These are phyloP conservation scores for Spiraea crenata DNA, from an alignment of 331 rosid genomes.

Conservation along the genomic window DNA sequence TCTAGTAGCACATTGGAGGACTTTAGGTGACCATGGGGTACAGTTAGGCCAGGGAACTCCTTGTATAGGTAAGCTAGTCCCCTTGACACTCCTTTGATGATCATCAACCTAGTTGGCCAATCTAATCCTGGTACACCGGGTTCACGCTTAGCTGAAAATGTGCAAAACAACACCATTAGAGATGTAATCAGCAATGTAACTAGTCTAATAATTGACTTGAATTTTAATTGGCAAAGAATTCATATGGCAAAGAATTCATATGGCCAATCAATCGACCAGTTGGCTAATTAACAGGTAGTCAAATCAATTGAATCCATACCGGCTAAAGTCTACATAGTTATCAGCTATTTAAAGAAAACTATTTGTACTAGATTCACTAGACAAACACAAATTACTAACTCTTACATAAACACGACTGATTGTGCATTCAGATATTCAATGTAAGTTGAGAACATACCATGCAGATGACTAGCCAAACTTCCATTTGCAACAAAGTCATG, in stretches of 20 bases:
- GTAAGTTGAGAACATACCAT: constrained; percentile 36
- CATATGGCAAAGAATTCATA: not conserved
- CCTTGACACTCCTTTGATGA: constrained; percentile 67
- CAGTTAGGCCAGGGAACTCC: constrained; percentile 34
- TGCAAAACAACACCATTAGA: not conserved
- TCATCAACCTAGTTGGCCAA: constrained; percentile 61
- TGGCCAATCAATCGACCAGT: not conserved
- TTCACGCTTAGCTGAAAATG: constrained; percentile 37
- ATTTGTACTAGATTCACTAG: rapidly evolving
- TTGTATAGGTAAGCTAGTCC: constrained; percentile 54
- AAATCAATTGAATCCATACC: too few species aligned
- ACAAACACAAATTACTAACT: not conserved
- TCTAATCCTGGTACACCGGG: constrained; percentile 29
- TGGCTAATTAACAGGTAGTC: too few species aligned
- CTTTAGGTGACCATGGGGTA: constrained; percentile 78
- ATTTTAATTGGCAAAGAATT: not conserved
- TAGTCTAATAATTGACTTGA: not conserved
- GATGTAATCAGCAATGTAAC: too few species aligned
- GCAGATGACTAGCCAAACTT: constrained; percentile 78
- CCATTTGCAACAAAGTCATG: constrained; percentile 57
- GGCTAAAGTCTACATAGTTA: too few species aligned
- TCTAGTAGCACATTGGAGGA: constrained; percentile 68
- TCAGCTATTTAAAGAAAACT: too few species aligned
- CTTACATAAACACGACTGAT: too few species aligned
- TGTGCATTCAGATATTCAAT: not conserved